These are phyloP conservation scores for Eudorina sp. DNA, from an alignment of 139 green algal species.

Conservation along the genomic window DNA sequence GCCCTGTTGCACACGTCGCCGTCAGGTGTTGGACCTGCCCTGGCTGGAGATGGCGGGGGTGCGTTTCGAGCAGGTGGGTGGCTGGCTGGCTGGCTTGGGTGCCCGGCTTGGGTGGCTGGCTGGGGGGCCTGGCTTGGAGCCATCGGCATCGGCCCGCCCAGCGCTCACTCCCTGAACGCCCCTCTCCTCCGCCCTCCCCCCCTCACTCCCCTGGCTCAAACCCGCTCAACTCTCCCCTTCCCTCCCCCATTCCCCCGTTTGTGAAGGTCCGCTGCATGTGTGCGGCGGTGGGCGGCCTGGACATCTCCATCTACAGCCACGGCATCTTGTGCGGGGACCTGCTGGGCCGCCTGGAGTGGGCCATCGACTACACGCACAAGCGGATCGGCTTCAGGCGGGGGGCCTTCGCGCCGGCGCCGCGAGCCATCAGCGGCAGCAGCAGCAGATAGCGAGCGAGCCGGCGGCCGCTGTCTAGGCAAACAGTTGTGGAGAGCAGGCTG, in stretches of 20 bases:
- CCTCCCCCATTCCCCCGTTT: no score
- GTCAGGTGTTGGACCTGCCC: constrained; percentile 58
- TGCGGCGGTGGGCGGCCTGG: constrained; percentile 45
- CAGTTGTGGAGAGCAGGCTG: no score
- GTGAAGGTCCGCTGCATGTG: constrained; percentile 52
- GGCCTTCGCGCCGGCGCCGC: neutral
- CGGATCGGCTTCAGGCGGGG: constrained; percentile 56
- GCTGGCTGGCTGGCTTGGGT: no score
- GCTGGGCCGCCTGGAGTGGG: constrained; percentile 45
- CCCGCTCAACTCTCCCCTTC: no score
- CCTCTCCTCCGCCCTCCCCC: neutral
- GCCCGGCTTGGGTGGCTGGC: no score
- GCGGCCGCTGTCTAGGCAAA: no score
- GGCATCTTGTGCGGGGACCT: constrained; percentile 71
- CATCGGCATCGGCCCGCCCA: no score
- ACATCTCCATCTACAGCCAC: constrained; percentile 60
- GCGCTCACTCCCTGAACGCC: no score
- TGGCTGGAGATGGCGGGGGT: constrained; percentile 59
- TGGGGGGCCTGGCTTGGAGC: no score
- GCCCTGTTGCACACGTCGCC: no score
- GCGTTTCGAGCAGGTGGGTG: constrained; percentile 46
- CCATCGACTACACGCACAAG: constrained; percentile 63
- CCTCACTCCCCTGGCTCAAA: neutral
- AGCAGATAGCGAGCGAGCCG: no score
- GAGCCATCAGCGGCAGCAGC: no score